Evolutionary conservation across 2,329 filamentous ascomycete genomes (phyloP).

Genomic region (Aureobasidium sp.): DNA sequence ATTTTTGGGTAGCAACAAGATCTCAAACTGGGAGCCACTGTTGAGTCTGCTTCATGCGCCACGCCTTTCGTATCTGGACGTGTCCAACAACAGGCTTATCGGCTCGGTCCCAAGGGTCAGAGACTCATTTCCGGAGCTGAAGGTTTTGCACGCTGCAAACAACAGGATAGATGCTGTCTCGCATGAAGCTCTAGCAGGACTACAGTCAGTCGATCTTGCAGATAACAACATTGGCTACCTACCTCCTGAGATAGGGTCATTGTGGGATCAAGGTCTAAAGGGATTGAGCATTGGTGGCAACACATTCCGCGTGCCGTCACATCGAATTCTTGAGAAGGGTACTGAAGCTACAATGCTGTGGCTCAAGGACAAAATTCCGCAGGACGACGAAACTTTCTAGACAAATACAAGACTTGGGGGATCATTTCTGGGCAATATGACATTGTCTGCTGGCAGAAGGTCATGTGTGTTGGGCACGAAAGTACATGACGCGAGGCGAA

Average conservation of each 20-base stretch:
- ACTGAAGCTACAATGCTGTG: constrained; percentile 78
- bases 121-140: constrained; percentile 59
- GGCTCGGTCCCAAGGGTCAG: constrained; percentile 58
- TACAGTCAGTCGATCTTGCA: constrained; percentile 68
- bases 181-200: constrained; percentile 63
- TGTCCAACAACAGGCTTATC: constrained; percentile 73
- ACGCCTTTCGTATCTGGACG: constrained; percentile 64
- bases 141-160: constrained; percentile 64
- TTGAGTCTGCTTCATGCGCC: constrained; percentile 63
- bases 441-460: constrained; percentile 9
- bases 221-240: constrained; percentile 82
- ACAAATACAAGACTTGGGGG: not conserved
- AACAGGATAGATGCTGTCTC: constrained; percentile 64
- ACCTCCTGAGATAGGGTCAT: constrained; percentile 70
- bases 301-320: constrained; percentile 77
- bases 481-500: not conserved
- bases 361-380: constrained; percentile 66
- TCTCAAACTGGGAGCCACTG: constrained; percentile 62
- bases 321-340: constrained; percentile 74
- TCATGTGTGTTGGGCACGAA: not conserved
- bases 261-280: constrained; percentile 57
- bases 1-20: constrained; percentile 64
- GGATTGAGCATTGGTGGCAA: constrained; percentile 76
- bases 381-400: constrained; percentile 14
- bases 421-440: not conserved